Base-by-base conservation (phyloP, 345 rosid genomes). In the Eucalyptus virginea region DNA sequence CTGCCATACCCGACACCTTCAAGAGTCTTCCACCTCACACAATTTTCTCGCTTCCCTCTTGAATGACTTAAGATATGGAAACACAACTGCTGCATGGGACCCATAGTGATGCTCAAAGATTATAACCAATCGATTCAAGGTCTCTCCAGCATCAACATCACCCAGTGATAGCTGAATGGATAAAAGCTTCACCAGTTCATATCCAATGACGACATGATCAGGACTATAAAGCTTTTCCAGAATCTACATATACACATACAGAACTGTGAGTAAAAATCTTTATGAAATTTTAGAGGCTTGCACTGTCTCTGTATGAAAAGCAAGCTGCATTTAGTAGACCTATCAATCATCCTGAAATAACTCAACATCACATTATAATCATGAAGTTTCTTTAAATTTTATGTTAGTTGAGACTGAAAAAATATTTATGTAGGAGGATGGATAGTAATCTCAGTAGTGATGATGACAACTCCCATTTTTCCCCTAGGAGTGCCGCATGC, bases 131-230 rank as follows among this genome's bases (percentile, higher is more conserved):
- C 87, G 93, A 89, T 91, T 93, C 89, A 92, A 92, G 86, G 88
- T 92, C 86, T 95, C 93, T 88, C 80, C 92, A 24, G 91, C 93
- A 89, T 56, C 85, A 32, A 32, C 67, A 90, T 96, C 96, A 49
- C 90, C 94, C 92, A 91, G n/a, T 45, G 93, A 91, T 19, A 93
- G 92, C 90, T 94, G 93, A 91, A 97, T 93, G 58, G 96, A 95
- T 48, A 95, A 90, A 88, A 96, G 96, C 95, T 97, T 96, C 88
- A 94, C 94, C 91, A 96, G 92, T 91, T 97, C 99, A 88, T 96
- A 91, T 92, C 95, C 99, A 89, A 96, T 95, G 62, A 92, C 97
- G 37, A 96, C 94, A 90, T 95, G 97, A 91, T 92, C 90, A 49
- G 88, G 91, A 86, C 91, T 96, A 86, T 96, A 96, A 47, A 97